Evolutionary conservation across 164 flowering plant genomes (phyloP).

Genomic region (Stephania japonica): DNA sequence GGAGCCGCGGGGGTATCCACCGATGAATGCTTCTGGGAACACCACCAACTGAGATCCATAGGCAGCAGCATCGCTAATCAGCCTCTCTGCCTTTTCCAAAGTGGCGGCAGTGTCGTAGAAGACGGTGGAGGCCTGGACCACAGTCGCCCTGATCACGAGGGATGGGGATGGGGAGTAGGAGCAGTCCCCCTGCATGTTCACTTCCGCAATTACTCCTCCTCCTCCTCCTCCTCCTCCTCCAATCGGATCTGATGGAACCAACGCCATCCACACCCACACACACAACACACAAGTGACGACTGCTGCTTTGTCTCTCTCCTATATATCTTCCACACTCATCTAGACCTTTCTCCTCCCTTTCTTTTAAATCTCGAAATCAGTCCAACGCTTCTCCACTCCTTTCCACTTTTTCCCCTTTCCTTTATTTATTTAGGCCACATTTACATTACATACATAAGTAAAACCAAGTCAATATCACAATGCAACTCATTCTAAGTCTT

Average conservation of each 20-base stretch:
- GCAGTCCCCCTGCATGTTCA: conserved; percentile 44
- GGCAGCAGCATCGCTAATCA: conserved; percentile 77
- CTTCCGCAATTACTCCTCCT: conserved; percentile 29
- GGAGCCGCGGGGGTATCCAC: conserved; percentile 94
- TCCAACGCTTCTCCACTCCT: no score
- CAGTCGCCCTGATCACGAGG: conserved; percentile 64
- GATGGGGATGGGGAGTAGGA: conserved; percentile 38
- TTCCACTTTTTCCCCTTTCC: no score
- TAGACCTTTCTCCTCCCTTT: no score
- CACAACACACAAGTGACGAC: no score
- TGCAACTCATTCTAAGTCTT: no score
- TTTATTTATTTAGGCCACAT: no score
- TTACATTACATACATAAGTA: no score
- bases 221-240: conserved; percentile 1
- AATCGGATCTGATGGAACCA: conserved; percentile 12
- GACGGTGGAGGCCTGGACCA: conserved; percentile 81
- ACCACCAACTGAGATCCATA: conserved; percentile 81
- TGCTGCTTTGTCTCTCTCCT: no score
- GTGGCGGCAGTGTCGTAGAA: conserved; percentile 91
- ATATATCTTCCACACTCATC: no score
- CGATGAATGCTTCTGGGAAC: conserved; percentile 94
- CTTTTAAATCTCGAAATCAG: no score
- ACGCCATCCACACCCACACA: background rate
- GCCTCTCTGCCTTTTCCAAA: conserved; percentile 84
- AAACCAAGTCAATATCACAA: no score